Evolutionary conservation across 2,329 filamentous ascomycete species (phyloP), one percentile per base, ranked within the genome.

Genomic region (Beauveria bassiana): DNA sequence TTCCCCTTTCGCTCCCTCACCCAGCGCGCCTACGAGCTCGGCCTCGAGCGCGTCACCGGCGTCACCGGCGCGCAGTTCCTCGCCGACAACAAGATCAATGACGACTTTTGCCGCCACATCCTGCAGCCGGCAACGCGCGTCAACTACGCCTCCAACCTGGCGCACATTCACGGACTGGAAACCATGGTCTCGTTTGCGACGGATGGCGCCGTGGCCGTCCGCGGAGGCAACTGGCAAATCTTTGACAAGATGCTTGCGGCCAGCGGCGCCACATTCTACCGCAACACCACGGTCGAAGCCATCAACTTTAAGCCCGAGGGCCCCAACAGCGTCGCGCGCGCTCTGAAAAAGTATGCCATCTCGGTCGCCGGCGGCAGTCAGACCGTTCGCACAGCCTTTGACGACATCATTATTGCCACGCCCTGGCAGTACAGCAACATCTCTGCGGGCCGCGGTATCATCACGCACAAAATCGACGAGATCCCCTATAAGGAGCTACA

Each of bases 171-270:
- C 69, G 95, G 91, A 0, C 76, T 99, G 1, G 91, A 96, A 69
- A 86, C 93, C 1, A 91, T 97, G 88, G 84, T 96, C 2, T 93
- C 92, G 49, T 91, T 98, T 86, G 90, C 93, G 2, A 89, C 92
- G 0, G 88, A 93, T 58, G 92, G 91, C 7, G 91, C 93, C 0
- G 85, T 92, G 71, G 80, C 88, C 20, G 83, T 98, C 1, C 74
- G 83, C 16, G 92, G 92, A 7, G 95, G 95, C 1, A 99, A 98
- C 73, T 98, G 93, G 92, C 86, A 85, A 68, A 96, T 99, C 60
- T 99, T 99, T 70, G 82, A 87, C n/a, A 77, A 81, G 50, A 96
- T 97, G 89, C 77, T 93, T 1, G 79, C 83, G 43, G 75, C 78
- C 0, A 88, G 90, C 1, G 76, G 80, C 3, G 86, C 89, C 0